phyloP scores from a whole-genome alignment of 2,329 filamentous ascomycete species.

The Aureobasidium sp. region DNA sequence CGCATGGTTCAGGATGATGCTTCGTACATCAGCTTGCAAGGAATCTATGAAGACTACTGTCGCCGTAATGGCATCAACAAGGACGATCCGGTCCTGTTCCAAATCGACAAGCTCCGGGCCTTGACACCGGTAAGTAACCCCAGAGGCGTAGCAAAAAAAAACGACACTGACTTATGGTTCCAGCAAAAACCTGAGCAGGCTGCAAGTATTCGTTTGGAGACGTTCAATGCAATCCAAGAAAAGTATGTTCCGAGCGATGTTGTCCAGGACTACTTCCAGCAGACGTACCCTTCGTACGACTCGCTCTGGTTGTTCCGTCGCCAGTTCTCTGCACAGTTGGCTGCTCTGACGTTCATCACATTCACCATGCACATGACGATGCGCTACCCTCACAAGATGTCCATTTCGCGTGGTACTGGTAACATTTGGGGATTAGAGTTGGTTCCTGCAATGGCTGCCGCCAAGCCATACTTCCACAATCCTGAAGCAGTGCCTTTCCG shows the following conservation, averaged over 20 bases:
- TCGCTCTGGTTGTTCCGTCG: constrained; percentile 99
- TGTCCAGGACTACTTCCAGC: constrained; percentile 81
- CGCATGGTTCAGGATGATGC: constrained; percentile 92
- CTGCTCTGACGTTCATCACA: constrained; percentile 94
- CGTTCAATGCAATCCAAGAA: constrained; percentile 89
- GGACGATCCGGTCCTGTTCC: constrained; percentile 90
- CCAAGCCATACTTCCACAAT: constrained; percentile 87
- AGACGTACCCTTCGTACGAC: constrained; percentile 76
- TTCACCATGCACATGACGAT: constrained; percentile 97
- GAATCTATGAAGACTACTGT: constrained; percentile 94
- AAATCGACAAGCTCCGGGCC: constrained; percentile 84
- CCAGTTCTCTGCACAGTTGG: constrained; percentile 93
- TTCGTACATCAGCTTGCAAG: constrained; percentile 89
- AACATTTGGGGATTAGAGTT: constrained; percentile 96
- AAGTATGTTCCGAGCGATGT: constrained; percentile 82
- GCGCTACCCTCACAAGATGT: constrained; percentile 91
- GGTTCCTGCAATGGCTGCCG: constrained; percentile 77
- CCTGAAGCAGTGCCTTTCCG: constrained; percentile 95
- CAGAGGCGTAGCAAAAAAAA: background rate
- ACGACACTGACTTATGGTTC: constrained; percentile 18
- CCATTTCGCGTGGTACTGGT: constrained; percentile 77
- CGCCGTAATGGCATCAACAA: constrained; percentile 78
- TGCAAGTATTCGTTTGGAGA: constrained; percentile 54
- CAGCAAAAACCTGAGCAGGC: constrained; percentile 59
- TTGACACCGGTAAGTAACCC: constrained; percentile 34